These are phyloP conservation scores for Massarina eburnea DNA, from an alignment of 2,329 filamentous ascomycete species.

Conservation along the genomic window DNA sequence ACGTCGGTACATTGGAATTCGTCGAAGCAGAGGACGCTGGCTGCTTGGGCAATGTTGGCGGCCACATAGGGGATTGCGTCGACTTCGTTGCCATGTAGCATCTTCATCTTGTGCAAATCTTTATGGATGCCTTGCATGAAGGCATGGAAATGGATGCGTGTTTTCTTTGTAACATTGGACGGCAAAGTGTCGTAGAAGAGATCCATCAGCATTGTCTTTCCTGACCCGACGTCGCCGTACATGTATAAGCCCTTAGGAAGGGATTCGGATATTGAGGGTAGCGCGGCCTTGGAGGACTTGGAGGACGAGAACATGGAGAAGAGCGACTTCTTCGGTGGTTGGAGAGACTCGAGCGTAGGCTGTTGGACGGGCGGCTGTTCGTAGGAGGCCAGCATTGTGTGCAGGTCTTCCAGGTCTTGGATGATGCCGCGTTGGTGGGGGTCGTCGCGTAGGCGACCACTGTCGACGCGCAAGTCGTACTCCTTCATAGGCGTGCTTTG, in stretches of 20 bases:
- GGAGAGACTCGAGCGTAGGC: constrained; percentile 72
- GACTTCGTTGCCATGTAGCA: constrained; percentile 83
- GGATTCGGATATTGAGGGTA: constrained; percentile 63
- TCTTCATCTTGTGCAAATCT: constrained; percentile 85
- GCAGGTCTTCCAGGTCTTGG: constrained; percentile 82
- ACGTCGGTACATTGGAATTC: constrained; percentile 99
- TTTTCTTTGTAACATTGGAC: constrained; percentile 75
- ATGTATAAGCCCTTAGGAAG: constrained; percentile 90
- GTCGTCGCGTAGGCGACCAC: constrained; percentile 78
- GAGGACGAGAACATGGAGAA: constrained; percentile 61
- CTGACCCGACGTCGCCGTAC: constrained; percentile 93
- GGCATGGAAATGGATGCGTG: constrained; percentile 96
- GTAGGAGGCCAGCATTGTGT: constrained; percentile 78
- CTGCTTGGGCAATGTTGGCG: constrained; percentile 85
- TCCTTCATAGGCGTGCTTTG: constrained; percentile 68
- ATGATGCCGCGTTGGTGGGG: constrained; percentile 92
- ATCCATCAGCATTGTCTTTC: constrained; percentile 99
- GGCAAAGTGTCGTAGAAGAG: constrained; percentile 94
- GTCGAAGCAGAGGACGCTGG: constrained; percentile 92
- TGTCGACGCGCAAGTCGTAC: constrained; percentile 79
- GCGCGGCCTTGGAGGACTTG: constrained; percentile 41
- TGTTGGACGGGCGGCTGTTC: constrained; percentile 71
- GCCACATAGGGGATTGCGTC: constrained; percentile 91
- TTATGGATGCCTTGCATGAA: constrained; percentile 99
- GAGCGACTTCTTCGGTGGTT: constrained; percentile 56